Evolutionary conservation across 2,329 filamentous ascomycete species (phyloP).

Genomic region (Davidsoniella neocaledoniae): DNA sequence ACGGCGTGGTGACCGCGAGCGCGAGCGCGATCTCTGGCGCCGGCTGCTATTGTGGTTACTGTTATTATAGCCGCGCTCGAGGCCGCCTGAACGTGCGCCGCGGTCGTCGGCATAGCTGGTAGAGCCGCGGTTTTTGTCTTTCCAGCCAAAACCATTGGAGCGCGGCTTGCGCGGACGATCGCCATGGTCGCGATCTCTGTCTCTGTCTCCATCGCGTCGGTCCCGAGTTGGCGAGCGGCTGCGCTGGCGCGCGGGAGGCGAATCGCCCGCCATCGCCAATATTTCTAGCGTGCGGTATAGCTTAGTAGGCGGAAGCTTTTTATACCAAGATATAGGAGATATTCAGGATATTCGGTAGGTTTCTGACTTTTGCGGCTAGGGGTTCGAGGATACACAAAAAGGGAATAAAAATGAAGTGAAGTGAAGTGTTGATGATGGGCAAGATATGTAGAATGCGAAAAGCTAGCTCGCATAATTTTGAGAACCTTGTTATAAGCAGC

Average conservation of each 20-base stretch:
- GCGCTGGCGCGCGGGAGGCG: background rate
- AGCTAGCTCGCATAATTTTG: too few species aligned
- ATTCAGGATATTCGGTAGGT: too few species aligned
- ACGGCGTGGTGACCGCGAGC: conserved; percentile 3
- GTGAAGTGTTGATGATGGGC: too few species aligned
- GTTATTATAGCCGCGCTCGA: conserved; percentile 20
- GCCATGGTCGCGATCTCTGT: conserved; percentile 19
- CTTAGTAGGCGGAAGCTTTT: too few species aligned
- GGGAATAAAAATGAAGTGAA: too few species aligned
- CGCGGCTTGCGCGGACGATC: conserved; percentile 13
- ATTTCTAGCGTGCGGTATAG: too few species aligned
- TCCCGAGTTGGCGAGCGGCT: conserved; percentile 22
- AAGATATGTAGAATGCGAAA: too few species aligned
- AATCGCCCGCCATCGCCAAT: too few species aligned
- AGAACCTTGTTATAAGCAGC: too few species aligned
- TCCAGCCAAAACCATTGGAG: conserved; percentile 34
- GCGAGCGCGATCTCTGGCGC: conserved; percentile 14
- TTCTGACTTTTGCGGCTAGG: too few species aligned
- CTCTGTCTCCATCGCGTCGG: conserved; percentile 35
- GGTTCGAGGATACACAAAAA: too few species aligned
- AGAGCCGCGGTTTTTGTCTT: conserved; percentile 33
- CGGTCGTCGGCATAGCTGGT: conserved; percentile 22
- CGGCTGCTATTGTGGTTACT: background rate
- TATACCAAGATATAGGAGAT: too few species aligned
- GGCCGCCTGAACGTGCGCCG: conserved; percentile 18